These are phyloP conservation scores for Talaromyces funiculosus DNA, from an alignment of 2,329 filamentous ascomycete species.

Conservation along the genomic window DNA sequence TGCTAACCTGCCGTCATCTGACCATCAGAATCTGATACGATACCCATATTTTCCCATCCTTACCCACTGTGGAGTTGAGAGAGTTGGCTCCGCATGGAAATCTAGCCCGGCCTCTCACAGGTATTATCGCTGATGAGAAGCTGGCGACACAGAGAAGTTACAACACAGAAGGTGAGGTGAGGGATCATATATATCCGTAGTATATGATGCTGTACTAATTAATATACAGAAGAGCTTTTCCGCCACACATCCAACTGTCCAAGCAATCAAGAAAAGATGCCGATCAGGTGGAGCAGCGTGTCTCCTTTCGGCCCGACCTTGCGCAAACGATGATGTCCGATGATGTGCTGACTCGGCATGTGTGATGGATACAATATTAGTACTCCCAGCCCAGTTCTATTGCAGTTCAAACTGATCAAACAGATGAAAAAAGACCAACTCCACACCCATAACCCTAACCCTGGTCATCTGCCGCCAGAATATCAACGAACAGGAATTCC, in stretches of 20 bases:
- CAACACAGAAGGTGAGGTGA: too few species aligned
- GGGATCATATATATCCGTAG: not conserved
- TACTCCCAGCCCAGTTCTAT: not conserved
- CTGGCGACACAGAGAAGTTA: too few species aligned
- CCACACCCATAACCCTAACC: not conserved
- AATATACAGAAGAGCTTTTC: not conserved
- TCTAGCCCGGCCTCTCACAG: not conserved
- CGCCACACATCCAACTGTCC: too few species aligned
- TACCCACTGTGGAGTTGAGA: not conserved
- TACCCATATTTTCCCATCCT: not conserved
- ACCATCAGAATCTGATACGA: not conserved
- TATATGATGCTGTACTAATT: not conserved
- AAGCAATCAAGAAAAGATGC: not conserved
- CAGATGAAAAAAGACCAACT: not conserved
- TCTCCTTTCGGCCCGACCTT: not conserved
- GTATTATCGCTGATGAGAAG: too few species aligned
- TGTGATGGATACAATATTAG: not conserved
- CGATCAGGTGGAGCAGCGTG: not conserved
- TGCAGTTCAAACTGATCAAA: not conserved
- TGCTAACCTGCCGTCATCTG: not conserved
- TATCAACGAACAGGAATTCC: not conserved
- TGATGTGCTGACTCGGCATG: not conserved
- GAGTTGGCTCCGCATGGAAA: not conserved
- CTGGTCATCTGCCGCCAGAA: not conserved
- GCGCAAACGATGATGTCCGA: not conserved